These are phyloP conservation scores for Rhinocladiella mackenziei DNA, from an alignment of 2,329 filamentous ascomycete genomes.

Conservation along the genomic window DNA sequence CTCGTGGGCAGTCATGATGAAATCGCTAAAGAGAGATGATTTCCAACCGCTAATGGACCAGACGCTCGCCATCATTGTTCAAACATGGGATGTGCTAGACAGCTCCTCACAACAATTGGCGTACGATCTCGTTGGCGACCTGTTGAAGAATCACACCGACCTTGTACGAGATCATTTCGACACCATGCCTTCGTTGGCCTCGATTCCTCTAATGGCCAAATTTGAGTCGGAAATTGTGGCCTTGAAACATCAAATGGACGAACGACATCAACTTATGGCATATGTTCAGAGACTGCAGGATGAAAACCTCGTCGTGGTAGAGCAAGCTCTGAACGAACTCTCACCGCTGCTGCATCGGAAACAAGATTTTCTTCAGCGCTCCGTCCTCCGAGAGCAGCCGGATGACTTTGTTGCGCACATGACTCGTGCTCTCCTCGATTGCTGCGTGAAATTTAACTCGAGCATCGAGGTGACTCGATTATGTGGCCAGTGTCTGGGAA, in stretches of 20 bases:
- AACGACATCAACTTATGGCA: slow-evolving; percentile 63
- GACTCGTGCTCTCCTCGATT: slow-evolving; percentile 76
- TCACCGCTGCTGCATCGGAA: slow-evolving; percentile 66
- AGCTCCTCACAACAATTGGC: slow-evolving; percentile 57
- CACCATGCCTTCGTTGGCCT: slow-evolving; percentile 71
- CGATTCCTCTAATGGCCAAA: slow-evolving; percentile 65
- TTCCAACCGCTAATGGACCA: slow-evolving; percentile 77
- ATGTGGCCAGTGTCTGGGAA: slow-evolving; percentile 76
- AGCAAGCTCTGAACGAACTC: slow-evolving; percentile 75
- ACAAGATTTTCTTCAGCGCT: slow-evolving; percentile 74
- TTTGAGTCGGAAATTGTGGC: slow-evolving; percentile 63
- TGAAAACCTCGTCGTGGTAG: slow-evolving; percentile 81
- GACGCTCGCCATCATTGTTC: slow-evolving; percentile 80
- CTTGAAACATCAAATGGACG: slow-evolving; percentile 63
- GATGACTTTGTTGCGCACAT: slow-evolving; percentile 68
- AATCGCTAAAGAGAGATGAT: slow-evolving; percentile 70
- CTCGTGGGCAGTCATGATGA: slow-evolving; percentile 78
- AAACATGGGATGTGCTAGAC: slow-evolving; percentile 71
- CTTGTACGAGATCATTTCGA: slow-evolving; percentile 64
- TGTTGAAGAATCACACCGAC: slow-evolving; percentile 60
- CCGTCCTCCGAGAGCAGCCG: slow-evolving; percentile 77
- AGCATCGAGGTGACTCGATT: slow-evolving; percentile 64
- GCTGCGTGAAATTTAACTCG: slow-evolving; percentile 73
- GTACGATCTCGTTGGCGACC: slow-evolving; percentile 58
- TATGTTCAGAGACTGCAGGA: slow-evolving; percentile 72